Evolutionary conservation across 108 stramenopile species (phyloP).

Genomic region (Nitzschia putrida): DNA sequence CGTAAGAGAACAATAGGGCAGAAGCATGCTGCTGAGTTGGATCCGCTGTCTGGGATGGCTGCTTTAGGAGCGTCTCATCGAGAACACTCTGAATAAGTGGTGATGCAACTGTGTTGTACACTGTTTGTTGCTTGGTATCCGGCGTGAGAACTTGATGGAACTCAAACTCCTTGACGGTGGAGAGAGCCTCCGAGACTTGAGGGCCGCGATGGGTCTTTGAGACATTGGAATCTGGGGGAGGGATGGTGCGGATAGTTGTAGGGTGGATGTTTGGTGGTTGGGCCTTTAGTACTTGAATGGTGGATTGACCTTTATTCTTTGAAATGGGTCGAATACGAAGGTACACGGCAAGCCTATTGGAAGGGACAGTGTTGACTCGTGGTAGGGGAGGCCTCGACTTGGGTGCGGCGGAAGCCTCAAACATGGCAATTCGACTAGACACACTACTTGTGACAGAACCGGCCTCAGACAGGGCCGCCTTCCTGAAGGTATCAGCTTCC

Average conservation of each 20-base stretch:
- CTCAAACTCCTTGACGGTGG: slow-evolving; percentile 63
- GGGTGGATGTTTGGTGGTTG: slow-evolving; percentile 25
- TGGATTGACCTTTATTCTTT: slow-evolving; percentile 11
- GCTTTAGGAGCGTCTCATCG: slow-evolving; percentile 10
- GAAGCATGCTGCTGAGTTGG: slow-evolving; percentile 45
- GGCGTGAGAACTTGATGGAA: slow-evolving; percentile 72
- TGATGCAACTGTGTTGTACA: slow-evolving; percentile 64
- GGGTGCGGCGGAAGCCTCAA: background rate
- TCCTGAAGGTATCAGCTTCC: background rate
- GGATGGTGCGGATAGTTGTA: slow-evolving; percentile 69
- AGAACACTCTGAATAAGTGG: slow-evolving; percentile 76
- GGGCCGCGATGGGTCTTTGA: slow-evolving; percentile 46
- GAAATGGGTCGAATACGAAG: slow-evolving; percentile 67
- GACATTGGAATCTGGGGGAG: slow-evolving; percentile 68
- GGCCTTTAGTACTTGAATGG: slow-evolving; percentile 51
- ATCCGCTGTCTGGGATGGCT: slow-evolving; percentile 2
- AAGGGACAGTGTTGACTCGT: slow-evolving; percentile 7
- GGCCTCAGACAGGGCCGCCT: background rate
- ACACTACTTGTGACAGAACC: background rate
- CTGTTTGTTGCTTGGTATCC: slow-evolving; percentile 55
- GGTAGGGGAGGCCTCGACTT: slow-evolving; percentile 12
- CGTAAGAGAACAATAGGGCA: slow-evolving; percentile 93
- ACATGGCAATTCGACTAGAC: slow-evolving; percentile 4
- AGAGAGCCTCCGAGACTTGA: slow-evolving; percentile 18
- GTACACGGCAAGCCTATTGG: slow-evolving; percentile 51